A percentile compares a stretch with the other conserved stretches of the same genome.
Evolutionary conservation across 2,329 filamentous ascomycete genomes (phyloP).

Genomic region (Botryotinia globosa): DNA sequence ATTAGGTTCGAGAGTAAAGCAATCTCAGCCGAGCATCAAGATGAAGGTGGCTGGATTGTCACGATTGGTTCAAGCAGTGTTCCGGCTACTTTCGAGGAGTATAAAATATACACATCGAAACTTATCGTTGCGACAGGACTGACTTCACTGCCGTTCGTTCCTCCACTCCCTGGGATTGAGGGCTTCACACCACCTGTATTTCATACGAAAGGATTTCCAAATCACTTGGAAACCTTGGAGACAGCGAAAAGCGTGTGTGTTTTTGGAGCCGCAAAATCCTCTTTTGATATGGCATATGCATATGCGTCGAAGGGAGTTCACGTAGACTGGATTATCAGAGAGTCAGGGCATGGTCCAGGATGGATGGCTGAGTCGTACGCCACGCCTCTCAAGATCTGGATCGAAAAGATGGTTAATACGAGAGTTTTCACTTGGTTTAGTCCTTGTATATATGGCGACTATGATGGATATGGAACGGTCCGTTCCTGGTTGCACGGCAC

Average conservation of each 20-base stretch:
- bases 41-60: conserved; percentile 45
- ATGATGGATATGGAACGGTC: conserved; percentile 56
- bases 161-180: conserved; percentile 47
- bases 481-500: conserved; percentile 58
- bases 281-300: conserved; percentile 63
- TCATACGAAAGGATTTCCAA: conserved; percentile 48
- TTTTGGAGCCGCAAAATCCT: conserved; percentile 62
- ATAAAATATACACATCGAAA: conserved; percentile 42
- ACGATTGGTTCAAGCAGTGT: conserved; percentile 24
- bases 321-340: conserved; percentile 60
- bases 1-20: conserved; percentile 53
- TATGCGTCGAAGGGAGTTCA: conserved; percentile 54
- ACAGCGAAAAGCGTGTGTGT: conserved; percentile 50
- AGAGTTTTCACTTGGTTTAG: conserved; percentile 71
- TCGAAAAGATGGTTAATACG: conserved; percentile 65
- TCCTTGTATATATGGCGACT: conserved; percentile 68
- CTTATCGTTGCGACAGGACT: conserved; percentile 56
- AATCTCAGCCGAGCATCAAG: conserved; percentile 43
- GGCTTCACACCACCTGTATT: conserved; percentile 48
- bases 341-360: conserved; percentile 55
- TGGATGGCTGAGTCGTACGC: conserved; percentile 61
- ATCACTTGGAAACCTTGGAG: conserved; percentile 43
- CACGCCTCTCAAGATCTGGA: conserved; percentile 63
- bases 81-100: conserved; percentile 20
- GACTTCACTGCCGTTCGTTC: conserved; percentile 50